phyloP scores from a whole-genome alignment of 345 rosid genomes.

The Citrus maxima region DNA sequence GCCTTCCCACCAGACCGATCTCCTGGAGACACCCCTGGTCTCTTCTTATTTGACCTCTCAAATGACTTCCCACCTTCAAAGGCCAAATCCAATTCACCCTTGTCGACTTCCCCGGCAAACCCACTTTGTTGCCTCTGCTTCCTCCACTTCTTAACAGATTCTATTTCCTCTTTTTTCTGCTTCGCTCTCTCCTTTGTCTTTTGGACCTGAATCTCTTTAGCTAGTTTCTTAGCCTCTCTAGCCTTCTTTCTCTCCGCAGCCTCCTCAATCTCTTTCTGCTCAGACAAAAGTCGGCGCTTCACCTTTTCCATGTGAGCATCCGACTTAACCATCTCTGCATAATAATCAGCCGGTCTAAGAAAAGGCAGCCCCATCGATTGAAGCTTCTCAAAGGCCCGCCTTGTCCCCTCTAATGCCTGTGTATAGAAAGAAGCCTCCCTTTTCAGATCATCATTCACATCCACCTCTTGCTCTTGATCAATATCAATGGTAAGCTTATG shows the following conservation, averaged over 20 bases:
- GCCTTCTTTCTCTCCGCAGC: conserved; percentile 90
- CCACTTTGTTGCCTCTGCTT: conserved; percentile 89
- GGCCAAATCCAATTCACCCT: conserved; percentile 44
- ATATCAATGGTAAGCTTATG: conserved; percentile 61
- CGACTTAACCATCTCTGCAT: conserved; percentile 84
- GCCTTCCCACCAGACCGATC: conserved; percentile 71
- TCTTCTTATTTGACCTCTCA: conserved; percentile 58
- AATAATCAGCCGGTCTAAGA: conserved; percentile 79
- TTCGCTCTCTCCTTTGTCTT: conserved; percentile 70
- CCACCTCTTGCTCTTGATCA: conserved; percentile 68
- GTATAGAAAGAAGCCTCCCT: conserved; percentile 76
- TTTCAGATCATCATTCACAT: conserved; percentile 79
- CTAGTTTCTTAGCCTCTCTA: conserved; percentile 67
- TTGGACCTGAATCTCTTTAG: conserved; percentile 82
- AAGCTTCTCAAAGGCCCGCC: conserved; percentile 58
- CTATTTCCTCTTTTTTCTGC: conserved; percentile 72
- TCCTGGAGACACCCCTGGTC: conserved; percentile 62
- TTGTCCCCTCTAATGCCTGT: conserved; percentile 76
- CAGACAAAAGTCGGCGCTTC: conserved; percentile 63
- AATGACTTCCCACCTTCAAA: conserved; percentile 64
- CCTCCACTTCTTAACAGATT: conserved; percentile 82
- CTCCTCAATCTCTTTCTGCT: conserved; percentile 73
- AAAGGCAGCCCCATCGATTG: conserved; percentile 58
- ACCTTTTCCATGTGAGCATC: conserved; percentile 84
- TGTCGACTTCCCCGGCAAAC: conserved; percentile 49